Evolutionary conservation across 352 stramenopile species (phyloP).

Genomic region (Globisporangium nunn): DNA sequence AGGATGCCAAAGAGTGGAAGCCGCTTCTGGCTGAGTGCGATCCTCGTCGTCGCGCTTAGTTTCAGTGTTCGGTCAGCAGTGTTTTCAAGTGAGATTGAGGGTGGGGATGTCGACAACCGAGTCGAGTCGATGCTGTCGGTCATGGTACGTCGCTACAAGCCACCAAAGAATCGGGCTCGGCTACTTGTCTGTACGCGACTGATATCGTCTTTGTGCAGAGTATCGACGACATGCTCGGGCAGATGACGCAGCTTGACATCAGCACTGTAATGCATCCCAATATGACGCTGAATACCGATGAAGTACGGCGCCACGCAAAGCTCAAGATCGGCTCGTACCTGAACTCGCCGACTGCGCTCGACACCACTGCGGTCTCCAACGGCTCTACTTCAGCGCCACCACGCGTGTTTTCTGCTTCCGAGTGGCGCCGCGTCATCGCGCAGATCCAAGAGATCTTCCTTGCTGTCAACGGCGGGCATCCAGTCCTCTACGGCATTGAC

Average conservation of each 20-base stretch:
- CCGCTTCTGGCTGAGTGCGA: background rate
- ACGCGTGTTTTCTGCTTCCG: conserved; percentile 36
- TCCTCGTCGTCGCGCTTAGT: background rate
- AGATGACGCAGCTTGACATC: conserved; percentile 91
- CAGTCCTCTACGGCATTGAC: conserved; percentile 86
- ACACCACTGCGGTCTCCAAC: conserved; percentile 22
- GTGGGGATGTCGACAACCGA: background rate
- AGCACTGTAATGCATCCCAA: conserved; percentile 65
- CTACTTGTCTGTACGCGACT: background rate
- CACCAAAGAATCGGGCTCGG: too few species aligned
- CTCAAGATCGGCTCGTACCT: conserved; percentile 88
- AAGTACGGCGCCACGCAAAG: conserved; percentile 59
- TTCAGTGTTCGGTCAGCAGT: background rate
- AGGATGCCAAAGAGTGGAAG: background rate
- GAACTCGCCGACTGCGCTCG: conserved; percentile 54
- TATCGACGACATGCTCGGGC: conserved; percentile 60
- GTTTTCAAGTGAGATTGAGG: background rate
- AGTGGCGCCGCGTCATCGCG: conserved; percentile 71
- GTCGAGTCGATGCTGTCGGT: background rate
- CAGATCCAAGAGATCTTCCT: conserved; percentile 76
- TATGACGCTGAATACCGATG: conserved; percentile 47
- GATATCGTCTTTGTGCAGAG: conserved; percentile 3
- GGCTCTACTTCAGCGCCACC: conserved; percentile 6
- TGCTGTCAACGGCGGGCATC: conserved; percentile 44
- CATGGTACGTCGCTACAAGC: background rate